Conservation (phyloP, 768 basidiomycete genomes). For the Rhodotorula paludigena region DNA sequence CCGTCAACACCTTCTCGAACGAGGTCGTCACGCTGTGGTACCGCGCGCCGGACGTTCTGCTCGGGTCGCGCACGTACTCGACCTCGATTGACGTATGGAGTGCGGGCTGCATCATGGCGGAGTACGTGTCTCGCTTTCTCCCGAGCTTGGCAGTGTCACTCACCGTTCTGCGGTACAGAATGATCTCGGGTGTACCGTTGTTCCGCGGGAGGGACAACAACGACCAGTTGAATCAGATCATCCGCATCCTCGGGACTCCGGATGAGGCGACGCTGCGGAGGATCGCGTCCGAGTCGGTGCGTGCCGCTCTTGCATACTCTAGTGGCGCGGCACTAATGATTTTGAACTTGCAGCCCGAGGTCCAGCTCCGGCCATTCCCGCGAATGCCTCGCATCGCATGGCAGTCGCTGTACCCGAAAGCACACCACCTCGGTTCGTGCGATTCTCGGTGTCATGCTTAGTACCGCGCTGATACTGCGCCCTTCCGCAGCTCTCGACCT, state of each 20-base stretch:
- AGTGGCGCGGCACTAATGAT: slow-evolving; percentile 3
- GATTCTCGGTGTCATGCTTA: not conserved
- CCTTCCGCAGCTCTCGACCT: slow-evolving; percentile 70
- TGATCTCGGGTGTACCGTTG: slow-evolving; percentile 94
- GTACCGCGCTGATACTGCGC: slow-evolving; percentile 3
- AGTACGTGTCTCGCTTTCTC: slow-evolving; percentile 45
- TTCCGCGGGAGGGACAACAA: slow-evolving; percentile 96
- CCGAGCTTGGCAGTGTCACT: not conserved
- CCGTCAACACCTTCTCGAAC: slow-evolving; percentile 98
- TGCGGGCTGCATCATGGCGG: slow-evolving; percentile 97
- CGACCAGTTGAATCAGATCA: slow-evolving; percentile 95
- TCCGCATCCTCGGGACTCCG: slow-evolving; percentile 94
- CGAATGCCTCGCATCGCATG: slow-evolving; percentile 79
- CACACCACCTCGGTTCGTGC: slow-evolving; percentile 66
- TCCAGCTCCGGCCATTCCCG: slow-evolving; percentile 75
- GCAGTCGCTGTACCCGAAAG: slow-evolving; percentile 74
- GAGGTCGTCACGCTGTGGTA: slow-evolving; percentile 99
- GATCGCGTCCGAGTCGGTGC: slow-evolving; percentile 73
- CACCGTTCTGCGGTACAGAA: slow-evolving; percentile 46
- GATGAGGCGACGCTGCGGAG: slow-evolving; percentile 79
- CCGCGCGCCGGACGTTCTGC: slow-evolving; percentile 91
- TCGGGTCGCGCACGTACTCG: slow-evolving; percentile 94
- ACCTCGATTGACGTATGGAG: slow-evolving; percentile 99
- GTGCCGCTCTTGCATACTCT: not conserved
- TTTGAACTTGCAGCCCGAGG: slow-evolving; percentile 62